Conservation (phyloP, 495 filamentous ascomycete species). For the Xanthoparmelia taractica region DNA sequence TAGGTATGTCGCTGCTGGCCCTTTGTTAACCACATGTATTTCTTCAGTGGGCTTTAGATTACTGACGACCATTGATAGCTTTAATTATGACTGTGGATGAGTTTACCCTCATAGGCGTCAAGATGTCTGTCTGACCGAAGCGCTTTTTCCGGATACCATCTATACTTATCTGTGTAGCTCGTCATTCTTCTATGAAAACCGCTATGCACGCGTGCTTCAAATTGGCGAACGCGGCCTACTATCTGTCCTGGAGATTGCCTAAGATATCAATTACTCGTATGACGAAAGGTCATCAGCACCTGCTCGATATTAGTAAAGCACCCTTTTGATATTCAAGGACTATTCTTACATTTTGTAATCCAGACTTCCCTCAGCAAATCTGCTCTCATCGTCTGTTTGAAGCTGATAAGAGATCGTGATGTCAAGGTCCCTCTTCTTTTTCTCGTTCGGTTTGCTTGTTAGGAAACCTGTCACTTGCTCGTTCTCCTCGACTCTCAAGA, state of each 20-base stretch:
- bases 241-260: neutral
- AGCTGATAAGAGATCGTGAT: constrained; percentile 79
- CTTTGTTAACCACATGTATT: constrained; percentile 4
- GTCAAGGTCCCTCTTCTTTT: constrained; percentile 91
- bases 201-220: constrained; percentile 14
- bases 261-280: neutral
- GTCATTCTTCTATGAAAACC: constrained; percentile 4
- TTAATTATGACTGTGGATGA: neutral
- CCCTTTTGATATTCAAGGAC: neutral
- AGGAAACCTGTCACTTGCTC: constrained; percentile 66
- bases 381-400: constrained; percentile 60
- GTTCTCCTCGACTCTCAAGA: constrained; percentile 72
- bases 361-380: constrained; percentile 60
- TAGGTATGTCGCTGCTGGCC: constrained; percentile 1
- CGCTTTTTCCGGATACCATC: neutral
- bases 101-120: neutral
- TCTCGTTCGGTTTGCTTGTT: constrained; percentile 78
- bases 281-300: constrained; percentile 35
- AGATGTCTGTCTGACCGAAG: neutral
- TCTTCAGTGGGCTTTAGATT: neutral
- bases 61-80: constrained; percentile 10
- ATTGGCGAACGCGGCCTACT: neutral
- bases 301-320: constrained; percentile 31
- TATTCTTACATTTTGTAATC: constrained; percentile 78
- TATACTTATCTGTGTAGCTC: neutral